A percentile compares a stretch with the other conserved stretches of the same genome.
Evolutionary conservation across 164 flowering plant species (phyloP).

Genomic region (Akebia trifoliata): DNA sequence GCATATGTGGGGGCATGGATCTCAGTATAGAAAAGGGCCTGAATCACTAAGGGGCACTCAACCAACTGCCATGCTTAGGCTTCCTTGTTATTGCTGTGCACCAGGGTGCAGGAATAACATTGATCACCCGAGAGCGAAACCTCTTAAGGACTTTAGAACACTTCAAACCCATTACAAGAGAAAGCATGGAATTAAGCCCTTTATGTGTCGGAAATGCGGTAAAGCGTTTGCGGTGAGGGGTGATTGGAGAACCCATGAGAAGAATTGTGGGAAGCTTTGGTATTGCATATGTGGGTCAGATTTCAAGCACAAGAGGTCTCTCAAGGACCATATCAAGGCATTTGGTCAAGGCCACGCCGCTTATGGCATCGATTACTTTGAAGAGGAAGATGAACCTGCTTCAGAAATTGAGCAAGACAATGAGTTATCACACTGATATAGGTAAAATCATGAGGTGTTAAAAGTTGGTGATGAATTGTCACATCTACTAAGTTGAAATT

Average conservation of each 20-base stretch:
- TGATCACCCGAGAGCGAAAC: conserved; percentile 81
- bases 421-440: conserved; percentile 34
- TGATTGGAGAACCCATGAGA: conserved; percentile 92
- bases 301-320: conserved; percentile 88
- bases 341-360: conserved; percentile 82
- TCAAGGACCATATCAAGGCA: conserved; percentile 80
- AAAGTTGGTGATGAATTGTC: too few species aligned
- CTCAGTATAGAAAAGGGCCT: conserved; percentile 83
- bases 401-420: conserved; percentile 77
- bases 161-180: conserved; percentile 92
- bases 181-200: conserved; percentile 85
- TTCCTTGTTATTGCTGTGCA: conserved; percentile 85
- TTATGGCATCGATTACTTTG: conserved; percentile 51
- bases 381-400: conserved; percentile 72
- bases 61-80: conserved; percentile 84
- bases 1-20: conserved; percentile 99
- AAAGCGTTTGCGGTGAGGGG: conserved; percentile 85
- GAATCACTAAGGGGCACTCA: conserved; percentile 79
- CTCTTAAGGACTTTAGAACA: conserved; percentile 78
- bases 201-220: conserved; percentile 81
- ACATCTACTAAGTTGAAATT: not conserved
- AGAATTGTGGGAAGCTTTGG: conserved; percentile 94
- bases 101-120: conserved; percentile 85
- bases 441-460: too few species aligned
- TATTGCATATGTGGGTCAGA: conserved; percentile 87